Base-by-base conservation (phyloP, 2,329 filamentous ascomycete genomes). In the Aschersonia sp. region DNA sequence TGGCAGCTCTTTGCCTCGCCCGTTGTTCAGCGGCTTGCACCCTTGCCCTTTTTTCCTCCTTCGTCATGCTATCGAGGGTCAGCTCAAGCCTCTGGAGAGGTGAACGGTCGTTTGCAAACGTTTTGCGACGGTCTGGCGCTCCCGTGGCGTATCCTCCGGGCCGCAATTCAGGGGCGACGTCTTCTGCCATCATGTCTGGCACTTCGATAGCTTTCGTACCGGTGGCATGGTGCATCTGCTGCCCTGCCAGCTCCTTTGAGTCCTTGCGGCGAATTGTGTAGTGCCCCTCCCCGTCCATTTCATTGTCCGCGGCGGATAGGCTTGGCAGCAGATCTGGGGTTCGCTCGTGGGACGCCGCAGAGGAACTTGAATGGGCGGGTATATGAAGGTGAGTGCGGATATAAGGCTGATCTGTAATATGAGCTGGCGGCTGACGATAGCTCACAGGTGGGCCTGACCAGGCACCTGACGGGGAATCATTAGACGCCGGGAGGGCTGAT, bases 61-160 rank as follows among this genome's bases (percentile, higher is more conserved):
- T 97, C 63, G 85, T 95, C 64, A 96, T 91, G 66, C 85, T 89
- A 64, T 84, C 85, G 59, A 97, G 75, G 58, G 87, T 92, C 59
- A 86, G 79, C 70, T 98, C 91, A 55, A 98, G 77, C 69, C 84
- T 92, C 65, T 98, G 91, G 47, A 98, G 74, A 47, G 94, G 92
- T 53, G 91, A 97, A 58, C 85, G 80, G 61, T 94, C 84, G 49
- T 83, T 75, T 58, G 91, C 85, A 66, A 85, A 80, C 68, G 73
- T 71, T 71, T 70, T 76, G 48, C 71, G 67, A 54, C 71, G 68
- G 54, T 69, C 66, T 47, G 63, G 60, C 46, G 63, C 66, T 52
- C 60, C 64, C 46, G 55, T 63, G 42, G 60, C 50, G 4, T 71
- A 67, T 28, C 62, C 59, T 58, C 62, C 68, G 56, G 62, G 66